phyloP scores from a whole-genome alignment of 768 basidiomycete genomes.

The Cystofilobasidium capitatum region DNA sequence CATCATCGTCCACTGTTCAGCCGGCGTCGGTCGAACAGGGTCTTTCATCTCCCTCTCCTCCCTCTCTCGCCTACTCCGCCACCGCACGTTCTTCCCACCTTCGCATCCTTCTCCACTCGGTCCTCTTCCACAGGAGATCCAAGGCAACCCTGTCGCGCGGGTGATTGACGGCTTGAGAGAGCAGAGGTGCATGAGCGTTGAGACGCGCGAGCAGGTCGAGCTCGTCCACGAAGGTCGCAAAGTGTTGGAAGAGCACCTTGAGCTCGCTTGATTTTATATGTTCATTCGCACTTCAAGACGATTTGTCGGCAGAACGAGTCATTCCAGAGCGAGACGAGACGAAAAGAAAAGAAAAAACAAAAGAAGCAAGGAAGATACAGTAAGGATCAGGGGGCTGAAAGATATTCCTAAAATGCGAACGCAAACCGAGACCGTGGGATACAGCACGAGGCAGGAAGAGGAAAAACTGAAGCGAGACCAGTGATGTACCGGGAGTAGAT shows the following conservation, averaged over 20 bases:
- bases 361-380: too few species aligned
- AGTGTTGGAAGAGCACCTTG: background rate
- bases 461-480: too few species aligned
- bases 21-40: conserved; percentile 40
- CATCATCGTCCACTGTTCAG: conserved; percentile 39
- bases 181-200: conserved; percentile 20
- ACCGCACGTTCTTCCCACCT: background rate
- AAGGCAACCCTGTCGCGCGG: conserved; percentile 32
- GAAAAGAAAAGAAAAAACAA: background rate
- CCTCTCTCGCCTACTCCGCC: conserved; percentile 27
- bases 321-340: background rate
- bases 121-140: conserved; percentile 30
- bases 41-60: conserved; percentile 39
- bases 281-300: background rate
- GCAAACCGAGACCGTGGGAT: too few species aligned
- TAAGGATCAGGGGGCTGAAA: too few species aligned
- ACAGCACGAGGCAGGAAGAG: too few species aligned
- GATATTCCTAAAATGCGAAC: too few species aligned
- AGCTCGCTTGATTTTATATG: too few species aligned
- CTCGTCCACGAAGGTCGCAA: conserved; percentile 14
- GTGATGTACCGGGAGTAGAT: too few species aligned
- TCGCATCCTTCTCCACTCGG: conserved; percentile 27
- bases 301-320: background rate
- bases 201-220: conserved; percentile 25
- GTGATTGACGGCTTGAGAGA: conserved; percentile 21